Evolutionary conservation across 495 filamentous ascomycete species (phyloP).

Genomic region (Hypoxylon crocopeplum): DNA sequence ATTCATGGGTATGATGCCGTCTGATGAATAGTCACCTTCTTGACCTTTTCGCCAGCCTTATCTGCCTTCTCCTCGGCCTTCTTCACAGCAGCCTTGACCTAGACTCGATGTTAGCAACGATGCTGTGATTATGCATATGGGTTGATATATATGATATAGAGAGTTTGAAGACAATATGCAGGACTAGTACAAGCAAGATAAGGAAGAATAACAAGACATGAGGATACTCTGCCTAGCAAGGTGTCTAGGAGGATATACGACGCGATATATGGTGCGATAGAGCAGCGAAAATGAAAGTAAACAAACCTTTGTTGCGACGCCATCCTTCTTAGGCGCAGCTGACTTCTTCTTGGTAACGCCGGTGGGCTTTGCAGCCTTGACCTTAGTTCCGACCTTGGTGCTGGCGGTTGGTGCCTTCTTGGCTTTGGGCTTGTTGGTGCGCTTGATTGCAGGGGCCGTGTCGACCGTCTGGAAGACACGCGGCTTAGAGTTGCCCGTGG

Average conservation of each 20-base stretch:
- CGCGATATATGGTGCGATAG: not conserved
- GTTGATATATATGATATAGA: not conserved
- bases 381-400: constrained; percentile 41
- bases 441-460: constrained; percentile 57
- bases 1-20: not conserved
- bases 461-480: constrained; percentile 59
- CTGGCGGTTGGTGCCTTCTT: constrained; percentile 41
- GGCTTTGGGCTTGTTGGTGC: constrained; percentile 47
- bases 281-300: not conserved
- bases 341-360: constrained; percentile 63
- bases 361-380: constrained; percentile 57
- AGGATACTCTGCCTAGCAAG: not conserved
- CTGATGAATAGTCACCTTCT: constrained; percentile 12
- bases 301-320: constrained; percentile 56
- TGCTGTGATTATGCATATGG: not conserved
- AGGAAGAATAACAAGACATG: not conserved
- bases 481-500: constrained; percentile 61
- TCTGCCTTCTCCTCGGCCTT: constrained; percentile 44
- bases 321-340: constrained; percentile 55
- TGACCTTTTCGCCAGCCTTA: constrained; percentile 35
- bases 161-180: not conserved
- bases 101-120: constrained; percentile 36
- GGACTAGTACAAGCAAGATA: not conserved
- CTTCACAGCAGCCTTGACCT: constrained; percentile 58
- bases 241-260: not conserved